Percentiles rank a stretch among this genome's conserved stretches.
phyloP scores from a whole-genome alignment of 768 basidiomycete species.

The Suillus ampliporus region DNA sequence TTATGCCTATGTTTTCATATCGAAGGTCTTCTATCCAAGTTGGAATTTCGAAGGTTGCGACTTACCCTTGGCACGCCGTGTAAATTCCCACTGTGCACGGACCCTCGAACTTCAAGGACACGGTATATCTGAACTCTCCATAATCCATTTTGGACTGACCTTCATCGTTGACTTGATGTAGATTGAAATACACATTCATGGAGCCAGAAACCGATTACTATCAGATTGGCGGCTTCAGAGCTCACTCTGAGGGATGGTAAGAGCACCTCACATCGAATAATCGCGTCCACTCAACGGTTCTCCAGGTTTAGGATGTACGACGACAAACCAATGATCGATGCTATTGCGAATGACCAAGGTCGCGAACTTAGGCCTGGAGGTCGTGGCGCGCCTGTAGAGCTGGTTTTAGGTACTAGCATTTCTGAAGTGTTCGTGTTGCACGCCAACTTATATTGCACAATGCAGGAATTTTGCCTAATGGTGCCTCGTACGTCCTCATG shows the following conservation, averaged over 20 bases:
- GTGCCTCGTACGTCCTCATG: conserved; percentile 53
- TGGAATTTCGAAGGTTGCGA: background rate
- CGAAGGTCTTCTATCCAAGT: background rate
- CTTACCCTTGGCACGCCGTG: background rate
- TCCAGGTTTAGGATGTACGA: conserved; percentile 38
- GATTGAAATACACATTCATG: conserved; percentile 5
- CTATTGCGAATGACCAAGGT: conserved; percentile 34
- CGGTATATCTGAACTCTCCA: background rate
- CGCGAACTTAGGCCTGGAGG: conserved; percentile 36
- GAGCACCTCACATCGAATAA: background rate
- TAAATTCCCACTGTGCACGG: conserved; percentile 4
- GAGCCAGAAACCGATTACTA: conserved; percentile 25
- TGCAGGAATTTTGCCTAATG: conserved; percentile 49
- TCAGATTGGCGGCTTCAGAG: conserved; percentile 32
- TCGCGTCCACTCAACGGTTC: background rate
- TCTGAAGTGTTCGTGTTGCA: background rate
- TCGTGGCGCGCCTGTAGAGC: conserved; percentile 40
- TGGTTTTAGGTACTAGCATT: conserved; percentile 46
- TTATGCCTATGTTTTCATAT: background rate
- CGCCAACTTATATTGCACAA: background rate
- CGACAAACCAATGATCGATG: conserved; percentile 40
- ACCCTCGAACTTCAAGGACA: background rate
- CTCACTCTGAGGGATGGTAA: conserved; percentile 36
- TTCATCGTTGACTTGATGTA: background rate
- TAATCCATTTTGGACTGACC: background rate